phyloP scores from a whole-genome alignment of 2,329 filamentous ascomycete species.

The Apiospora phragmitis region DNA sequence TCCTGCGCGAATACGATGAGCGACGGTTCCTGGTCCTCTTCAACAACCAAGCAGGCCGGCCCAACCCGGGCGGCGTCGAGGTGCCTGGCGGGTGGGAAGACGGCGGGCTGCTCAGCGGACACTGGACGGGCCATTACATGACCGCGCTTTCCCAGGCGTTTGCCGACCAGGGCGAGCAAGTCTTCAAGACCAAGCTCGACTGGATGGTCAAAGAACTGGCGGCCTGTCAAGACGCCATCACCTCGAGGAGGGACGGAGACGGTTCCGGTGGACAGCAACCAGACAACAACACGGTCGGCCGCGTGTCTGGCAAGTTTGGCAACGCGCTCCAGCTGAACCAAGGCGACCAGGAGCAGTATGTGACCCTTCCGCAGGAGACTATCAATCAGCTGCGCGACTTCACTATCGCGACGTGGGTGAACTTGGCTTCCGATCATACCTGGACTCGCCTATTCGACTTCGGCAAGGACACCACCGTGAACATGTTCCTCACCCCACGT shows the following conservation, averaged over 20 bases:
- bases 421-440: constrained; percentile 15
- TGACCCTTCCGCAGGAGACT: constrained; percentile 22
- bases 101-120: constrained; percentile 35
- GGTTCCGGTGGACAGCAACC: constrained; percentile 1
- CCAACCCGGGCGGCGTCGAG: constrained; percentile 27
- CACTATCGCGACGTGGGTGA: constrained; percentile 23
- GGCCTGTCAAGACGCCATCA: constrained; percentile 32
- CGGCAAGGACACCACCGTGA: constrained; percentile 18
- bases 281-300: constrained; percentile 13
- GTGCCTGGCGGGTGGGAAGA: constrained; percentile 35
- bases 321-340: constrained; percentile 18
- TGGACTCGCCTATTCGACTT: constrained; percentile 24
- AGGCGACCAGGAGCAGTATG: constrained; percentile 16
- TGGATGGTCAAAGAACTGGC: constrained; percentile 34
- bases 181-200: constrained; percentile 33
- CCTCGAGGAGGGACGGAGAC: constrained; percentile 25
- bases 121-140: constrained; percentile 36
- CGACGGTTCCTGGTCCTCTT: constrained; percentile 32
- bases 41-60: constrained; percentile 32
- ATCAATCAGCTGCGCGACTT: constrained; percentile 24
- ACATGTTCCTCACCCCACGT: constrained; percentile 24
- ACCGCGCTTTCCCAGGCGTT: constrained; percentile 34
- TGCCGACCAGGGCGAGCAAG: constrained; percentile 30
- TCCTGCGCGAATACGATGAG: constrained; percentile 30
- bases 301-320: constrained; percentile 21